Evolutionary conservation across 108 stramenopile species (phyloP).

Genomic region (Nitzschia sp.): DNA sequence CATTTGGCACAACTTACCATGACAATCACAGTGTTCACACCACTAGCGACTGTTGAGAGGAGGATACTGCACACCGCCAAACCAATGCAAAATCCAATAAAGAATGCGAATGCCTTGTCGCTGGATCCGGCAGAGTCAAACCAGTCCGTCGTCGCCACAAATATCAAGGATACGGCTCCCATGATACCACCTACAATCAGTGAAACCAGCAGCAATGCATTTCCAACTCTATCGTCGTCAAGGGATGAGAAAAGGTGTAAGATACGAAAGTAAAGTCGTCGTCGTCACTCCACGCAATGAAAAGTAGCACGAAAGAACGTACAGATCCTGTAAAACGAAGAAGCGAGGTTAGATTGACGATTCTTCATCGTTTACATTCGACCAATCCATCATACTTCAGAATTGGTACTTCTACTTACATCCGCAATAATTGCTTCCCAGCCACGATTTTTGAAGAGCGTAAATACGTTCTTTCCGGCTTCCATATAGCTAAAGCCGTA

Average conservation of each 20-base stretch:
- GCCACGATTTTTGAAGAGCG: constrained; percentile 84
- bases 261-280: not conserved
- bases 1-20: too few species aligned
- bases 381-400: too few species aligned
- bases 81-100: constrained; percentile 72
- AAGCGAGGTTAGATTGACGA: not conserved
- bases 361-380: too few species aligned
- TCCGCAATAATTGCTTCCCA: constrained; percentile 93
- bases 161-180: constrained; percentile 48
- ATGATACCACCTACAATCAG: constrained; percentile 66
- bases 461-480: constrained; percentile 80
- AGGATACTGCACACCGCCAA: constrained; percentile 68
- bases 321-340: constrained; percentile 12
- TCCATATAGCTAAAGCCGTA: constrained; percentile 82
- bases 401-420: constrained; percentile 21
- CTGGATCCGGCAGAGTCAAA: constrained; percentile 46
- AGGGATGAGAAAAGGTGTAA: not conserved
- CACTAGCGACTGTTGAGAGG: constrained; percentile 73
- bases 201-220: constrained; percentile 55
- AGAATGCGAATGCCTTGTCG: constrained; percentile 42
- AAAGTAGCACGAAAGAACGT: not conserved
- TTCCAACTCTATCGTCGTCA: constrained; percentile 49
- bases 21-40: constrained; percentile 88
- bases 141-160: constrained; percentile 37
- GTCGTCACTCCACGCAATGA: not conserved